These are phyloP conservation scores for Cytospora leucostoma DNA, from an alignment of 2,329 filamentous ascomycete genomes.

Conservation along the genomic window DNA sequence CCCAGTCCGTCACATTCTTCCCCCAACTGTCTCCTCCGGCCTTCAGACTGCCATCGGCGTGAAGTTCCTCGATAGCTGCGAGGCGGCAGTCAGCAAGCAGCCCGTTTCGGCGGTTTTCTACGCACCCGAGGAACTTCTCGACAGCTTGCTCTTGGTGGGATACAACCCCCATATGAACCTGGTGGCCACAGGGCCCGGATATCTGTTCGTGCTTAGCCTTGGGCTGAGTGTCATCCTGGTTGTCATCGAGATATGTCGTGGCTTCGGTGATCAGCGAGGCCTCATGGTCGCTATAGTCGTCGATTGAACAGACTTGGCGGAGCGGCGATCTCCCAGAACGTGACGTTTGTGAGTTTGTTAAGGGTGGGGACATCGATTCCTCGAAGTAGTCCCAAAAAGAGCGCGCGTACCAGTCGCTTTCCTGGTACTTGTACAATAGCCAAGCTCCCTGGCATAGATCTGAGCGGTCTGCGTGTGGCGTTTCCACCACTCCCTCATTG, in stretches of 20 bases:
- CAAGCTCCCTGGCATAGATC: background rate
- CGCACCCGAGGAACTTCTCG: background rate
- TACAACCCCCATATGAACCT: background rate
- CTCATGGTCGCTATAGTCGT: background rate
- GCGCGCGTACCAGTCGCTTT: background rate
- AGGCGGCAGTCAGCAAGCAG: background rate
- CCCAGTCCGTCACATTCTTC: background rate
- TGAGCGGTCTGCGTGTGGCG: background rate
- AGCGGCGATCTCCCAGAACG: background rate
- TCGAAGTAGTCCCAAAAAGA: background rate
- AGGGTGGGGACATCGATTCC: background rate
- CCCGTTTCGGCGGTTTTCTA: background rate
- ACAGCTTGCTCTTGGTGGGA: background rate
- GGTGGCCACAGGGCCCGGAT: background rate
- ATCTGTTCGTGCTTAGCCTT: background rate
- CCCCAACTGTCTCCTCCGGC: background rate
- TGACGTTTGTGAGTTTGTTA: background rate
- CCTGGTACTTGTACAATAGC: background rate
- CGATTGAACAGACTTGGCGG: background rate
- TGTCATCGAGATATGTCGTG: no score
- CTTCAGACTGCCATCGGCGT: background rate
- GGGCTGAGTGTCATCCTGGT: no score
- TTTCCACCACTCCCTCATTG: background rate
- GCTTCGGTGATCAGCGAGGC: background rate
- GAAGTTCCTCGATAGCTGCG: background rate